Base-by-base conservation (phyloP, 208 protist genomes). In the Wallacemonas sp. region DNA sequence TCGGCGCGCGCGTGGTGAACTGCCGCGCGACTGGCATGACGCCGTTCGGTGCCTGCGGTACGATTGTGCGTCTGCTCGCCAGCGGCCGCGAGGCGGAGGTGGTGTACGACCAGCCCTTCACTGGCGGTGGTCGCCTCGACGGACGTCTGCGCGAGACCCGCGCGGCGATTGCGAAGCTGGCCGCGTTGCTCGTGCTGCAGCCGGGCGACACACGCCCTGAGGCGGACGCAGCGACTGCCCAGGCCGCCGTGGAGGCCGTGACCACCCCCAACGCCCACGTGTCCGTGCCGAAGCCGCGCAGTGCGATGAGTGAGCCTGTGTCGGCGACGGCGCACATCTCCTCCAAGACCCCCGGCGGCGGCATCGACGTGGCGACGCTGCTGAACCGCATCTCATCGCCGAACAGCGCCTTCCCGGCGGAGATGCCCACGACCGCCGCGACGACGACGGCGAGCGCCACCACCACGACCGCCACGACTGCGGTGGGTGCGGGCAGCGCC, bases 1-100 rank as follows among this genome's bases (percentile, higher is more conserved):
- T 97, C 42, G 86, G 90, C 57, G 69, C 79, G 7, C 87, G 92
- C 14, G 92, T 97, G 7, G 85, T 94, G 36, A 94, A 96, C 73
- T 95, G 87, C 70, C 78, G 89, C 1, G 80, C 85, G 2, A 84
- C 80, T 7, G 92, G 92, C 61, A 77, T 26, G 49, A 76, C 83
- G 11, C 88, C 92, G 5, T 97, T 97, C 63, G 92, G 92, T 3
- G 73, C 81, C 1, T 63, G 65, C 5, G 92, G 92, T 54, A 94
- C 86, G 22, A 81, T 97, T 57, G 82, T 95, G 54, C 87, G 92
- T n/a, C 62, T 97, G 39, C 80, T 95, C 25, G 76, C 79, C 42
- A 81, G 79, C 42, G 77, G 84, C 14, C 66, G 81, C 14, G 81
- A 94, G 42, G 92, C 87, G 28, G 90, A 97, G 67, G 90, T 97